Base-by-base conservation (phyloP, 139 green algal species). In the Chlamydomonas sp. region DNA sequence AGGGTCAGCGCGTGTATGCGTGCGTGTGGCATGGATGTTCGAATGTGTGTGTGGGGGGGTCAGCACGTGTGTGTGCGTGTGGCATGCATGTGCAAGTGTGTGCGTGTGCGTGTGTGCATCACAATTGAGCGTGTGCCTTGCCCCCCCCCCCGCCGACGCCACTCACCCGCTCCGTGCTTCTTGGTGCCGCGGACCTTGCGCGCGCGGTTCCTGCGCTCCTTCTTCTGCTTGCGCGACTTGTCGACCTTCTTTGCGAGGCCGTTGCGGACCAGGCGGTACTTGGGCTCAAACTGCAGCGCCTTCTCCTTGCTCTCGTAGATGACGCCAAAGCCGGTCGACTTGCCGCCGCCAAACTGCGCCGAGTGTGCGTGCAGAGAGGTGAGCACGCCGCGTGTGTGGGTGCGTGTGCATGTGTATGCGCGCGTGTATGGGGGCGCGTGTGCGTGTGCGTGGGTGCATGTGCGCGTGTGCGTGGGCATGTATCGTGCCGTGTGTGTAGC, bases 251-350 rank as follows among this genome's bases (percentile, higher is more conserved):
- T 86, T 28, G 77, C 84, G 78, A 98, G 80, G 24, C 90, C 91
- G 76, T 92, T 90, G 79, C 90, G 79, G 72, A 94, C 78, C 50
- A 96, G 83, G 57, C 94, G 81, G 89, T 99, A 92, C 79, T 96
- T 97, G 71, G 93, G 95, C 89, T 99, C 95, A 76, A 97, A 98
- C 83, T 98, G 92, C 91, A 98, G 96, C 38, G 85, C 84, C 13
- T 85, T 82, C 50, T 97, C 90, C 16, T 98, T 43, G 67, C 83
- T 89, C 79, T 99, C 93, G 73, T 99, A 99, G 83, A 99, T 99
- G 65, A 99, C 83, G 48, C 95, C 95, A 70, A 99, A 99, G 63
- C 95, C 95, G 34, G 93, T 97, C 47, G 89, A 96, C 89, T 97
- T 99, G 76, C 95, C 95, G 77, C 95, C 95, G 90, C 95, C 95